Evolutionary conservation across 169 alveolate species (phyloP).

Genomic region (Plasmodium adleri): DNA sequence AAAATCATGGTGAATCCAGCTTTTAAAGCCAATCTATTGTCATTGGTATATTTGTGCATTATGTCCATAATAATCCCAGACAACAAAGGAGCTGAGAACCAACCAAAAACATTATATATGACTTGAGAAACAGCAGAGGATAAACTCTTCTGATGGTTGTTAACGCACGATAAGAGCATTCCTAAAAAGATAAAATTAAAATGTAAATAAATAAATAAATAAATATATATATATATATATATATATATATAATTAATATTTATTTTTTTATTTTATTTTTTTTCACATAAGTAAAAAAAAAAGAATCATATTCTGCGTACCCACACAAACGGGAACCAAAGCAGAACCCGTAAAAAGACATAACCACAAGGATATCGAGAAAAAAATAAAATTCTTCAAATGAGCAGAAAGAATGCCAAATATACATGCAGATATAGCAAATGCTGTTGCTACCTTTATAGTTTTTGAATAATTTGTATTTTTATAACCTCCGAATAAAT

Average conservation of each 20-base stretch:
- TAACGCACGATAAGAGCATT: constrained; percentile 80
- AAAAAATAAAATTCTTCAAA: constrained; percentile 75
- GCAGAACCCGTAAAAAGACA: constrained; percentile 88
- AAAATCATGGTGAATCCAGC: constrained; percentile 81
- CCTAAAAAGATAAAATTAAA: constrained; percentile 32
- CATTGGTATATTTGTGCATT: constrained; percentile 78
- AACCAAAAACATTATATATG: constrained; percentile 82
- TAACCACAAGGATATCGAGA: constrained; percentile 84
- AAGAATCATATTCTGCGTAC: constrained; percentile 28
- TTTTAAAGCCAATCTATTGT: constrained; percentile 68
- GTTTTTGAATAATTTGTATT: constrained; percentile 84
- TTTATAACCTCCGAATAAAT: constrained; percentile 86
- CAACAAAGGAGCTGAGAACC: constrained; percentile 85
- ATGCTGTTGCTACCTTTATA: constrained; percentile 84
- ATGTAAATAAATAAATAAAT: not conserved
- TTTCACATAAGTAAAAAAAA: not conserved
- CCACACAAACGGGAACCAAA: constrained; percentile 87
- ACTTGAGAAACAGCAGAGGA: constrained; percentile 85
- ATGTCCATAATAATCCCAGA: constrained; percentile 83
- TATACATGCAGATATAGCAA: constrained; percentile 83
- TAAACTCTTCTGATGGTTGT: constrained; percentile 80
- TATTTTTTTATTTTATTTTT: not conserved
- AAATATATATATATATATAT: not conserved
- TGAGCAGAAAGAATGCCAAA: constrained; percentile 81
- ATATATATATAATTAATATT: not conserved